Conservation (phyloP, 345 rosid genomes). For the Aurinia saxatilis region DNA sequence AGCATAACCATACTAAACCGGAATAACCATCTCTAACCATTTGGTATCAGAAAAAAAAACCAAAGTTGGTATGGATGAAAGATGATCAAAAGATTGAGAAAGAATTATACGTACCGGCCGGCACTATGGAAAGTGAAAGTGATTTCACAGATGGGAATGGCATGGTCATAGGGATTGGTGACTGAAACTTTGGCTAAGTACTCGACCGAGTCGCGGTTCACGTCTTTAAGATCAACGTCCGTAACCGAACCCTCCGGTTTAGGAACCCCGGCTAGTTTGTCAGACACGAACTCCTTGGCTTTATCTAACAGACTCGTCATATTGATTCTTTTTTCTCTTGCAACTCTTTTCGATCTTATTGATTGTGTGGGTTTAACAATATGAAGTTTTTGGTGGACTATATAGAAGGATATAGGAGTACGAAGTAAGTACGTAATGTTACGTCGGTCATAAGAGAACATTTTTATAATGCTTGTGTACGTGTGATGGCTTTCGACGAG, state of each 20-base stretch:
- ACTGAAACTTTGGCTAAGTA: slow-evolving; percentile 59
- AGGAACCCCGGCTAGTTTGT: slow-evolving; percentile 42
- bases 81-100: too few species aligned
- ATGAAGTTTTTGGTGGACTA: slow-evolving; percentile 3
- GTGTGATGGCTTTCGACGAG: slow-evolving; percentile 15
- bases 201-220: slow-evolving; percentile 51
- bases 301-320: slow-evolving; percentile 37
- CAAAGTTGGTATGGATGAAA: too few species aligned
- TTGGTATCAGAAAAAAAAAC: too few species aligned
- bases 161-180: slow-evolving; percentile 49
- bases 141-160: slow-evolving; percentile 71
- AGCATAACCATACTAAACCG: too few species aligned
- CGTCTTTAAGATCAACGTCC: slow-evolving; percentile 48
- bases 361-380: neutral
- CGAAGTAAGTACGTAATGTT: neutral
- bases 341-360: too few species aligned
- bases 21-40: too few species aligned
- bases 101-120: slow-evolving; percentile 37
- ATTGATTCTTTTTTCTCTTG: too few species aligned
- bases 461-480: slow-evolving; percentile 10
- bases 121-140: slow-evolving; percentile 53
- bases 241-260: slow-evolving; percentile 66
- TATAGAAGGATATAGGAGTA: slow-evolving; percentile 5
- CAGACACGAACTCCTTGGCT: slow-evolving; percentile 58
- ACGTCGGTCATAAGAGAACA: slow-evolving; percentile 13